Evolutionary conservation across 805 yeast genomes (phyloP), one percentile per base, ranked within the genome.

Genomic region (Kazachstania taianensis): DNA sequence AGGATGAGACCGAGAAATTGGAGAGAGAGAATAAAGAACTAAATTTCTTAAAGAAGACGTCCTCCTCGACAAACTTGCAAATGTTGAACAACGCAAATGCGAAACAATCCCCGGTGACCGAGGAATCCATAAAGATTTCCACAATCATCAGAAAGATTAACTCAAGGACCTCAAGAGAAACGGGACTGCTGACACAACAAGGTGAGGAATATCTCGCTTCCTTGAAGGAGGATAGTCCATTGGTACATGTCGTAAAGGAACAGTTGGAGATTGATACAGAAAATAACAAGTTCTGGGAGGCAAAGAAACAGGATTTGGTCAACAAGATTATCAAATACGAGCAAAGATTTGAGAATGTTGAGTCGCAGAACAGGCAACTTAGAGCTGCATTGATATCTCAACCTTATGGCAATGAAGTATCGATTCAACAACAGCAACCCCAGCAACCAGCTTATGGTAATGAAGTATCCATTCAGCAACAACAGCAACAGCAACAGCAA

Each of bases 161-260:
- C 20, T 53, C 50, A 17, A 41, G 32, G 13, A 49, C 52, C 2
- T 28, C 40, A 3, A 55, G 51, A 10, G 53, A 44, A 22, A 49
- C 53, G 16, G 61, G 61, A 5, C 31, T 52, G n/a, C 35, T 53
- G 19, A 42, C 38, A 12, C 35, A 32, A 18, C 34, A 45, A 10
- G 59, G 61, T 23, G 55, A 53, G 30, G 51, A 45, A 10, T 41
- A 47, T 18, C 34, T 55, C 20, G 39, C 46, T 5, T 45, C 45
- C 31, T 33, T 52, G 26, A 46, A 53, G 12, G 41, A 43, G 4
- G 46, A 46, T 19, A 47, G 48, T 7, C 43, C 41, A n/a, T 31
- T 49, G 6, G 47, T 42, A 2, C 42, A 46, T 23, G 20, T 51
- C 16, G 42, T 56, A 12, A 53, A 44, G 25, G 52, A 54, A n/a